Evolutionary conservation across 139 green algal species (phyloP), one percentile per base, ranked within the genome.

Genomic region (Marvania coccoides): DNA sequence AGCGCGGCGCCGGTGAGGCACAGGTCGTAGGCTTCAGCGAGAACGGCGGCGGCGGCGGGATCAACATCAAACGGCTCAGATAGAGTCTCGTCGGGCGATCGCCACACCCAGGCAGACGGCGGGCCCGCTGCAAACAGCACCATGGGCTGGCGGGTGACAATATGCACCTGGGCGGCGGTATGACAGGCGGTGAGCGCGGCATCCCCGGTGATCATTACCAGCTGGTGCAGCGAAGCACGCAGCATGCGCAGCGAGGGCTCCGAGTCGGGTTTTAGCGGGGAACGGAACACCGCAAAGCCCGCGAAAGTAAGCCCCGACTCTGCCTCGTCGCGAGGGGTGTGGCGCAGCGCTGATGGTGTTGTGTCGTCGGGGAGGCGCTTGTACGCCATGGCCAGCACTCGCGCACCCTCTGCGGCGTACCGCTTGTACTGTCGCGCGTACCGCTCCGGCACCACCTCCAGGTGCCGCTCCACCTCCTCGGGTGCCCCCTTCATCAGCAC

Each of bases 161-260:
- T 97, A 78, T 96, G 87, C 56, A 98, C 85, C 42, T 89, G 72
- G 10, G 29, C 29, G 6, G 87, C 89, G 14, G 81, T 83, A 67
- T 92, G 86, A 76, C 88, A 96, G 5, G 90, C 90, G 5, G 94
- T 96, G 26, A 97, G 79, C 5, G 90, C 78, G 12, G 90, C 85
- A 47, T 97, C 88, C 10, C 90, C 91, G 6, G 90, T 96, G 78
- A 96, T 96, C 89, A 95, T 95, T 15, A 97, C 78, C 57, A 98
- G 81, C 73, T 95, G 84, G 74, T 98, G 92, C 31, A 68, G 84
- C 29, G 76, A 80, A 28, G 79, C 75, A 8, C 65, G 46, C 61
- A 97, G 90, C 63, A 73, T 73, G 10, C 46, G 35, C 36, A 96
- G 76, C n/a, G 92, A 76, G 3, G 86, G 82, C 71, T 88, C 88